Conservation (phyloP, 306 rosid genomes). For the Rosa persica region DNA sequence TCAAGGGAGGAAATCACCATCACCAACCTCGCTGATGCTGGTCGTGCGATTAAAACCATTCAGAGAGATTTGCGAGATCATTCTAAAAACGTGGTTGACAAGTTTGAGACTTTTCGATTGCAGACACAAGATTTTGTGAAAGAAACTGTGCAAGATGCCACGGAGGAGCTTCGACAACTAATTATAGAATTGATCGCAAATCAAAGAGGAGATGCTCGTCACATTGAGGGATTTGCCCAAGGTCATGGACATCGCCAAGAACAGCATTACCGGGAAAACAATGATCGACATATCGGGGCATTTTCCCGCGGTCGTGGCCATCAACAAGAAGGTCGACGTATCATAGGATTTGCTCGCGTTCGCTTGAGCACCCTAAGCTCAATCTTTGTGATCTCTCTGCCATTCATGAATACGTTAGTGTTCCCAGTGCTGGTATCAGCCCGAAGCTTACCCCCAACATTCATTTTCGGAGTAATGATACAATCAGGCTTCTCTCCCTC, state of each 20-base stretch:
- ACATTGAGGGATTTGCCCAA: too few species aligned
- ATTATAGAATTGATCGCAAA: neutral
- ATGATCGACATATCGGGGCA: neutral
- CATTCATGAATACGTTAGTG: conserved; percentile 81
- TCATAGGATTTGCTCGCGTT: too few species aligned
- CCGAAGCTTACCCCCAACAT: conserved; percentile 79
- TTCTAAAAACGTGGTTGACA: neutral
- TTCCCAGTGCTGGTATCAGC: conserved; percentile 74
- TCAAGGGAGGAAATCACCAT: neutral
- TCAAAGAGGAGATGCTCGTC: neutral
- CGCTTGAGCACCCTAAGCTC: conserved; percentile 80
- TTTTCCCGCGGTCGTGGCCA: too few species aligned
- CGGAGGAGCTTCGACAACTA: neutral
- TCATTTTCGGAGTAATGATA: conserved; percentile 74
- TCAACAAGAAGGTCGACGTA: too few species aligned
- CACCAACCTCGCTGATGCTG: neutral
- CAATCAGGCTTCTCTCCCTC: conserved; percentile 86
- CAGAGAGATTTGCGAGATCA: neutral
- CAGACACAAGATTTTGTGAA: neutral
- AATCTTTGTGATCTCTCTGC: conserved; percentile 80
- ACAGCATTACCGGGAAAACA: too few species aligned
- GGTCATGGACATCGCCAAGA: neutral
- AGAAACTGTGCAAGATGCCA: neutral
- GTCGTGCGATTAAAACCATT: neutral
- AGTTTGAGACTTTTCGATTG: neutral